Base-by-base conservation (phyloP, 2,329 filamentous ascomycete species). In the Botrytis paeoniae region DNA sequence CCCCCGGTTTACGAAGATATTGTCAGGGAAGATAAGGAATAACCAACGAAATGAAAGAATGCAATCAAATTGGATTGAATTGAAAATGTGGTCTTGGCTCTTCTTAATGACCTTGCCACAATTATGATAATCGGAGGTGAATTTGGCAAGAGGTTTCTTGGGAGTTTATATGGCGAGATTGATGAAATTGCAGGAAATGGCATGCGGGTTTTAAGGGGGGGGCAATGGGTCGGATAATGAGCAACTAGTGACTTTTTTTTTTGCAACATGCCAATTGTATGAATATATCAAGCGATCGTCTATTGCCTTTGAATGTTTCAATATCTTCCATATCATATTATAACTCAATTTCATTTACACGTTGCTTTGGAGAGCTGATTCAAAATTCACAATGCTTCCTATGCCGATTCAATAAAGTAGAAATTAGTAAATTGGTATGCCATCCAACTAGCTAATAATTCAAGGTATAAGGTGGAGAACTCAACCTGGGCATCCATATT, bases 1-100 rank as follows among this genome's bases (percentile, higher is more conserved):
- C 79, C 80, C 63, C 80, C 78, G n/a, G 75, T 77, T 25, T 81
- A 80, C 45, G 76, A 77, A 69, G 76, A 78, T 57, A 71, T 72
- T 35, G 74, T 76, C 37, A 69, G 54, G 59, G 75, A 76, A n/a
- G 76, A 78, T 69, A 78, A 78, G 62, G 71, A 69, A 64, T 43
- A 20, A 69, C 16, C 35, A 39, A 70, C 16, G 37, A 73, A 62
- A 32, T 22, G 37, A 57, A 32, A 29, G 14, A 32, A 60, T 35
- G 35, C 45, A 59, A 48, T 61, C 35, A 22, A 32, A 57, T 45
- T 60, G 37, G 39, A 54, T 66, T 65, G 25, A 39, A 54, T 66
- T 65, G 25, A 54, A 37, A 29, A 57, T 14, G 25, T 35, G 60
- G 45, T 22, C 43, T 54, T 8, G 48, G 60, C 32, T 57, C 16